Base-by-base conservation (phyloP, 768 basidiomycete genomes). In the Tricholoma terreum region DNA sequence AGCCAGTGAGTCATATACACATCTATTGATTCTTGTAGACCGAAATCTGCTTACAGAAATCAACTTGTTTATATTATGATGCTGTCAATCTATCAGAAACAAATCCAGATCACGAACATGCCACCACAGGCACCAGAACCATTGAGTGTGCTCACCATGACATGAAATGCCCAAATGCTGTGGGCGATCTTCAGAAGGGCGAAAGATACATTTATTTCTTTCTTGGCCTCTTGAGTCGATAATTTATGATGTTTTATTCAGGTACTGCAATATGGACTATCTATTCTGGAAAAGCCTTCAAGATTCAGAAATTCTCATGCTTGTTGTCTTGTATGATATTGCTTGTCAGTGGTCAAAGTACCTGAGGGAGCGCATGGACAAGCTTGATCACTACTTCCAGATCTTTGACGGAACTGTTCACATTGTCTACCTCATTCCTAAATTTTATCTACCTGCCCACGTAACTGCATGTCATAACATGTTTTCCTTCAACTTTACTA, bases 181-280 rank as follows among this genome's bases (percentile, higher is more conserved):
- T n/a, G 69, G 21, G 66, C 0, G 72, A 74, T 56, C 54, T 74
- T 0, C 66, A 71, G 36, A 69, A 69, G 42, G 73, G 73, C 0
- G 24, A 55, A 48, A 27, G 45, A 42, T 55, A n/a, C 9, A 36
- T 54, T 9, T 21, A 21, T 48, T 21, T 38, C 8, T 34, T 43
- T 31, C 17, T 46, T 51, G 34, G 10, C 43, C 10, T n/a, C 38
- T 42, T 45, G 42, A 6, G 31, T 48, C 4, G 15, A 46, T 19
- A 30, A 45, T 11, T 1, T 22, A 27, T 15, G 49, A 19, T 42
- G 17, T 21, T 43, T 36, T 33, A 40, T 35, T 22, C 43, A 74
- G 72, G 15, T 72, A 73, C 55, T 60, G 58, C 9, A 75, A 74
- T 56, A 74, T 73, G 65, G 74, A 75, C 49, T 75, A 64, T 50